Conservation (phyloP, 192 early-diverging fungal species). For the Dispira simplex region DNA sequence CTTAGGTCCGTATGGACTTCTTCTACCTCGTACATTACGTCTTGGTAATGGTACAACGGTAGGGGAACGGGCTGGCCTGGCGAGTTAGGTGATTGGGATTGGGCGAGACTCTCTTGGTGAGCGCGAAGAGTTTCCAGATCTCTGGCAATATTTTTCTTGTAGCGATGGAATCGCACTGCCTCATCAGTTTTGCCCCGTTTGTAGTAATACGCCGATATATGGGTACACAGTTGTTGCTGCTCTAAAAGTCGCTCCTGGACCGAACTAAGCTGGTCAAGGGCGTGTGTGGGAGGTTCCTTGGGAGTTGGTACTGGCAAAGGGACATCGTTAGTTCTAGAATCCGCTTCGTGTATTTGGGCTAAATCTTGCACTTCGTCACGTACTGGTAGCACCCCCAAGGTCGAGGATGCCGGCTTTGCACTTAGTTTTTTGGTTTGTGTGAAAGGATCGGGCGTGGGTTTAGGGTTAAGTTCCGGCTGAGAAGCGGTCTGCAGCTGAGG, state of each 20-base stretch:
- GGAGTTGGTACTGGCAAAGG: background rate
- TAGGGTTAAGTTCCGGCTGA: background rate
- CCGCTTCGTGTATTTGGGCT: too few species aligned
- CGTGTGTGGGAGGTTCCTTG: background rate
- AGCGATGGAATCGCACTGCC: constrained; percentile 1
- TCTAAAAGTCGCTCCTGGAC: background rate
- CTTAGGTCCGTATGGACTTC: background rate
- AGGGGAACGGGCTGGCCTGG: background rate
- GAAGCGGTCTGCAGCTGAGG: background rate
- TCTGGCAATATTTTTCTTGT: background rate
- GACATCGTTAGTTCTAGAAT: background rate
- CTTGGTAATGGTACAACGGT: background rate
- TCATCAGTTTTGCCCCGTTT: background rate
- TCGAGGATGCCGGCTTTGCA: too few species aligned
- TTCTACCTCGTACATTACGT: background rate
- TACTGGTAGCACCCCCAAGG: too few species aligned
- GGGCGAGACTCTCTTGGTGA: background rate
- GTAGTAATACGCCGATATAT: background rate
- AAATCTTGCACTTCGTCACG: too few species aligned
- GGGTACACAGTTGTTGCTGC: background rate
- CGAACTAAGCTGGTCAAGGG: background rate
- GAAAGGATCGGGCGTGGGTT: background rate
- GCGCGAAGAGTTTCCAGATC: background rate
- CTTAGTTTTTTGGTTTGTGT: too few species aligned
- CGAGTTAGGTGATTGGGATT: background rate